Conservation (phyloP, 2,329 filamentous ascomycete species). For the Xylariaceae sp. region DNA sequence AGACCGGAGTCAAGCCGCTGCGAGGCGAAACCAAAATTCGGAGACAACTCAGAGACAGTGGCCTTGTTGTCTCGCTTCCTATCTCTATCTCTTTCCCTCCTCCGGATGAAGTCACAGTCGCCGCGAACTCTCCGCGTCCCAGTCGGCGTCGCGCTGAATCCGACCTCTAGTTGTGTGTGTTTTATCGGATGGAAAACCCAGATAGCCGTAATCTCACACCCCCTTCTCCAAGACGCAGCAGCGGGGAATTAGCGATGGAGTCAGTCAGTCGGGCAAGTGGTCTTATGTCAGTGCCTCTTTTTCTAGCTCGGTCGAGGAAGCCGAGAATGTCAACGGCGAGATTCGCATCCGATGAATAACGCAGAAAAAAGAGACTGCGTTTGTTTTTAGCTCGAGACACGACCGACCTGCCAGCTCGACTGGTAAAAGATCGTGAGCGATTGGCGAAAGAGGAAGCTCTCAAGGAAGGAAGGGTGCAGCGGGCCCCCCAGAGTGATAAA, state of each 20-base stretch:
- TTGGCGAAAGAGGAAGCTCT: constrained; percentile 22
- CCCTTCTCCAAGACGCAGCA: not conserved
- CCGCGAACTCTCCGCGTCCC: too few species aligned
- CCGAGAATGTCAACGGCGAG: not conserved
- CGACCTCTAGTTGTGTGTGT: not conserved
- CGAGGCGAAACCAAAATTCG: not conserved
- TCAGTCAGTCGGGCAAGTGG: constrained; percentile 8
- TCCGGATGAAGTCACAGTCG: too few species aligned
- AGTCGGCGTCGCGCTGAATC: not conserved
- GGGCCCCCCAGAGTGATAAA: constrained; percentile 13
- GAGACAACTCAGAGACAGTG: too few species aligned
- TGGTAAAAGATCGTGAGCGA: constrained; percentile 3
- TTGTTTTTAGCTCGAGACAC: not conserved
- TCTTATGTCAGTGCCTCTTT: constrained; percentile 4
- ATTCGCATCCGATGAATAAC: not conserved
- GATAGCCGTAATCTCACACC: not conserved
- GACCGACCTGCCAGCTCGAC: constrained; percentile 4
- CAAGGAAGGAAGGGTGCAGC: constrained; percentile 11
- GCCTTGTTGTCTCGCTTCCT: too few species aligned
- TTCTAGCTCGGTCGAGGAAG: not conserved
- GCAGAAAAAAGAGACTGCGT: not conserved
- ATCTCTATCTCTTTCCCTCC: not conserved
- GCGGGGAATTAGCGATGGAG: not conserved
- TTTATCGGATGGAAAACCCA: not conserved
- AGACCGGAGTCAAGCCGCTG: not conserved